Percentiles rank a stretch among this genome's conserved stretches.
Conservation (phyloP, 106 monocot species). For the Vanilla planifolia region DNA sequence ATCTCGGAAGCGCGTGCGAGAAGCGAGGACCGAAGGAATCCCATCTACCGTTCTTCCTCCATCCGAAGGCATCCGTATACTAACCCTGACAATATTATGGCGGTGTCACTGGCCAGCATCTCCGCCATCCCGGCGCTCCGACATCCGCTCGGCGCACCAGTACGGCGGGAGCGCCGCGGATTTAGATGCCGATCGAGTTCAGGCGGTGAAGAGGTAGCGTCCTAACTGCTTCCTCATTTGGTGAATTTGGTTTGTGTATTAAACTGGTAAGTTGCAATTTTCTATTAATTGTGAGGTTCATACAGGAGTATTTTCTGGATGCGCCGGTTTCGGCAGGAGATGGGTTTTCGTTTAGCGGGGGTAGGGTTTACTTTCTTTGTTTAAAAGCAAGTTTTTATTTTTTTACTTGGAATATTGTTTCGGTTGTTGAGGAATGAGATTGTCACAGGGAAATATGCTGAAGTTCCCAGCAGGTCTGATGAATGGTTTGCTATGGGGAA, state of each 20-base stretch:
- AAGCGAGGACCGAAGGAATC: conserved; percentile 52
- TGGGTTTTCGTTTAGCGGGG: conserved; percentile 92
- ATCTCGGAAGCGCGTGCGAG: not conserved
- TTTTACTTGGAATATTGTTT: not conserved
- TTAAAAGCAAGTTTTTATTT: not conserved
- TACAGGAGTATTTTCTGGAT: conserved; percentile 83
- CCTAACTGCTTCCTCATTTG: not conserved
- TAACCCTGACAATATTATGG: conserved; percentile 30
- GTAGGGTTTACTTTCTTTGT: conserved; percentile 14
- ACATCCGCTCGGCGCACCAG: conserved; percentile 5
- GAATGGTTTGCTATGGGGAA: conserved; percentile 88
- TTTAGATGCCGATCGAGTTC: conserved; percentile 24
- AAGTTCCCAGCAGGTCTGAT: conserved; percentile 65
- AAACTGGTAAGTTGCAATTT: not conserved
- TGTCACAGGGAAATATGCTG: conserved; percentile 78
- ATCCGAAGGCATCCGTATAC: conserved; percentile 7
- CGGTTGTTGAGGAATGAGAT: not conserved
- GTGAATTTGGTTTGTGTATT: not conserved
- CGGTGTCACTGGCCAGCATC: conserved; percentile 18
- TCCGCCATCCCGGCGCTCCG: conserved; percentile 14
- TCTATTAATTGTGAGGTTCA: not conserved
- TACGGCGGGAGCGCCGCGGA: conserved; percentile 7
- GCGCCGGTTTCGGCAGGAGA: conserved; percentile 75
- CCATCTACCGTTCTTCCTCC: conserved; percentile 28
- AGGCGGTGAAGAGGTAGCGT: conserved; percentile 40